A percentile compares a stretch with the other conserved stretches of the same genome.
Evolutionary conservation across 202 grass and related monocot genomes (phyloP).

Genomic region (Saccharum hybrid): DNA sequence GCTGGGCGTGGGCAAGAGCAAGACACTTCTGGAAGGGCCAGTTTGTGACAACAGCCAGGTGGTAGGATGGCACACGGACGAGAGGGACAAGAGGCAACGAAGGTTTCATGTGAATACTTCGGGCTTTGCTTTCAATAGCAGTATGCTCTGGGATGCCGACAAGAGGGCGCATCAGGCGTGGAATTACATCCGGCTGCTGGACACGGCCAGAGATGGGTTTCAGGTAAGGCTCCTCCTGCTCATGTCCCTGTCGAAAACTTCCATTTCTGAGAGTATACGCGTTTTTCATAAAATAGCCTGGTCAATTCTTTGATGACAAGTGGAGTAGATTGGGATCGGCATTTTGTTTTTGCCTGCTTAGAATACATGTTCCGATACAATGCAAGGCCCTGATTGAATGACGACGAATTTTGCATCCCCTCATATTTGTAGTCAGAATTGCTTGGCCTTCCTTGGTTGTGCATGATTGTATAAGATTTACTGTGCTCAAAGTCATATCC

Average conservation of each 20-base stretch:
- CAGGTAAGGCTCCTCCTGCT: conserved; percentile 31
- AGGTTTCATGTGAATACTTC: conserved; percentile 67
- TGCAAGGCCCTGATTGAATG: conserved; percentile 15
- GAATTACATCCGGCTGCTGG: conserved; percentile 59
- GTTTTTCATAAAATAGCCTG: background rate
- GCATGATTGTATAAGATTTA: background rate
- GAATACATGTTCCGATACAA: background rate
- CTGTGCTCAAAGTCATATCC: background rate
- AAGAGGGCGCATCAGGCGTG: conserved; percentile 56
- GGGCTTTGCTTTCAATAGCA: conserved; percentile 77
- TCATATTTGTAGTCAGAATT: background rate
- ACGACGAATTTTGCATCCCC: background rate
- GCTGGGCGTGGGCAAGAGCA: conserved; percentile 54
- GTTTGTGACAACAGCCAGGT: conserved; percentile 57
- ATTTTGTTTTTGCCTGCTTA: background rate
- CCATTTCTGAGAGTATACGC: background rate
- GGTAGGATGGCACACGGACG: conserved; percentile 66
- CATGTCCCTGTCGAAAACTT: background rate
- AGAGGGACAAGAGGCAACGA: conserved; percentile 42
- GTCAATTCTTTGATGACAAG: conserved; percentile 11
- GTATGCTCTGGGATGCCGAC: conserved; percentile 65
- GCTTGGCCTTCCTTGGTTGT: background rate
- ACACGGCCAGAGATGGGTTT: conserved; percentile 60
- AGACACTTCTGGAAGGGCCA: conserved; percentile 57
- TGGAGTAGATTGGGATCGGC: background rate